Base-by-base conservation (phyloP, 2,329 filamentous ascomycete species). In the Zymoseptoria passerinii region DNA sequence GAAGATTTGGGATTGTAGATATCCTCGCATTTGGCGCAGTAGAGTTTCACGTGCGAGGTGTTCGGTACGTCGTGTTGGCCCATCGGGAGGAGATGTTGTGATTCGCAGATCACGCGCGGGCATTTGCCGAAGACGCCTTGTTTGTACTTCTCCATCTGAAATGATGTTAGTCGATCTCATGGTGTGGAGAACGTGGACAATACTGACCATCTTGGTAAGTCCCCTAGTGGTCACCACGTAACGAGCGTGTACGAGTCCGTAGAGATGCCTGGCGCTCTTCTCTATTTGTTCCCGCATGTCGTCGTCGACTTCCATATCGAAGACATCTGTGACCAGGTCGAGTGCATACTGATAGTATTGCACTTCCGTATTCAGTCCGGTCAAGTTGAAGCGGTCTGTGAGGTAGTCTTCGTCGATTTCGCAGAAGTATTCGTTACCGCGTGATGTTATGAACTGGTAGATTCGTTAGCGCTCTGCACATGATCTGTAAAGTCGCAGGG, bases 401-500 rank as follows among this genome's bases (percentile, higher is more conserved):
- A 99, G 82, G 75, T 99, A 99, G 70, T 99, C 94, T 74, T 99
- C 94, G 75, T 99, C 94, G 70, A 99, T 97, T 73, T 99, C 94
- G 83, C 94, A 99, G 71, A 97, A 99, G 77, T 99, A 99, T 74
- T 99, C 94, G 76, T 99, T 97, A 65, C 94, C 94, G 57, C 94
- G 85, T 5, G 92, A 96, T 4, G 92, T 96, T 69, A 97, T 96
- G 75, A 99, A 99, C 94, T 99, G 71, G 4, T 27, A 29, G 5
- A n/a, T 28, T 2, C n/a, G 56, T 65, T 54, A 64, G 65, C 54
- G 16, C 35, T 44, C 13, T 6, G 35, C n/a, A 44, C 35, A n/a
- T 13, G 35, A 51, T 29, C n/a, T 53, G 50, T 18, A n/a, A 28
- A 19, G 49, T 52, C 52, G 18, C 16, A 48, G 52, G 28, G 50